These are phyloP conservation scores for Diplocarpon rosae DNA, from an alignment of 2,329 filamentous ascomycete species.

Conservation along the genomic window DNA sequence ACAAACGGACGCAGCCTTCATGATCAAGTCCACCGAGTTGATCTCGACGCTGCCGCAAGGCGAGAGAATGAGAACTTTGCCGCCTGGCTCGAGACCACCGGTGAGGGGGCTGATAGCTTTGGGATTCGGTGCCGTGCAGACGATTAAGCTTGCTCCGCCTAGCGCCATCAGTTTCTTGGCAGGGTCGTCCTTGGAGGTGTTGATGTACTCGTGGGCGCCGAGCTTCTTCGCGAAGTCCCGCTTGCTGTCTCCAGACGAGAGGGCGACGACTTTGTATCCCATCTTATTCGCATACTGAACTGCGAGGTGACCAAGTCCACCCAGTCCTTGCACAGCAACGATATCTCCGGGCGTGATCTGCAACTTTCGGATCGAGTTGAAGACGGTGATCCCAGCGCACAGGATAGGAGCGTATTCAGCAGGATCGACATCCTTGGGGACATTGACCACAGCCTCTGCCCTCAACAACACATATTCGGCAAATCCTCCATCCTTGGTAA, in stretches of 20 bases:
- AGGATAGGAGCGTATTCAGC: conserved; percentile 47
- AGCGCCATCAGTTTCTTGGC: conserved; percentile 40
- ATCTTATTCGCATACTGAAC: conserved; percentile 63
- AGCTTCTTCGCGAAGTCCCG: conserved; percentile 52
- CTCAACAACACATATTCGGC: conserved; percentile 52
- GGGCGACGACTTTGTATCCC: conserved; percentile 62
- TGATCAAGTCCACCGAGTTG: conserved; percentile 32
- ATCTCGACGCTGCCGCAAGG: conserved; percentile 37
- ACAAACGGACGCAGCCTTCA: conserved; percentile 47
- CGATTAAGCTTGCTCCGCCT: conserved; percentile 50
- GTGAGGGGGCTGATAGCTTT: conserved; percentile 42
- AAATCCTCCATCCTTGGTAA: conserved; percentile 55
- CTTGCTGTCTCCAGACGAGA: conserved; percentile 57
- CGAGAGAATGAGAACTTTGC: conserved; percentile 50
- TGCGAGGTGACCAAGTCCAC: conserved; percentile 67
- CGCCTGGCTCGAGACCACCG: conserved; percentile 39
- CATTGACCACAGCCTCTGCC: conserved; percentile 46
- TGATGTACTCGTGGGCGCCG: conserved; percentile 50
- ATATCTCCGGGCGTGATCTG: conserved; percentile 40
- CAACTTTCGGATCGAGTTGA: conserved; percentile 46
- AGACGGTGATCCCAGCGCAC: conserved; percentile 55
- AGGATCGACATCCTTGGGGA: conserved; percentile 42
- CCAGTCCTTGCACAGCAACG: conserved; percentile 55
- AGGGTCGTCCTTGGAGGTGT: conserved; percentile 41
- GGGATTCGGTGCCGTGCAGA: conserved; percentile 52